A percentile compares a stretch with the other conserved stretches of the same genome.
Evolutionary conservation across 2,329 filamentous ascomycete genomes (phyloP).

Genomic region (Penicillium sp.): DNA sequence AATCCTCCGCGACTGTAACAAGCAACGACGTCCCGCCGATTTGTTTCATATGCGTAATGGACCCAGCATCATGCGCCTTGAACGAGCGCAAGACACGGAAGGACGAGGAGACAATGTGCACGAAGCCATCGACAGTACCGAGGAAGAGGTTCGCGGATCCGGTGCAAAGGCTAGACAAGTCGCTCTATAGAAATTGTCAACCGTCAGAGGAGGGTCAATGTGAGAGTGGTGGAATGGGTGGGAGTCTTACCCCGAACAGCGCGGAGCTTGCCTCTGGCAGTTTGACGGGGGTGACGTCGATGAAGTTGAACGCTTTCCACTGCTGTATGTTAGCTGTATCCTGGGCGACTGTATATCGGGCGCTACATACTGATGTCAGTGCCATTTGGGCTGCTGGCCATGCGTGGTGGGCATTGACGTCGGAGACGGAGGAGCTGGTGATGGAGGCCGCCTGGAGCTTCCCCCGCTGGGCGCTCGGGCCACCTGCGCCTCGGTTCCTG

Average conservation of each 20-base stretch:
- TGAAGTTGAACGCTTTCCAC: constrained; percentile 99
- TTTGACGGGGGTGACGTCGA: constrained; percentile 87
- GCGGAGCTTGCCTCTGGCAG: constrained; percentile 77
- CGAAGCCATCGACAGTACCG: constrained; percentile 80
- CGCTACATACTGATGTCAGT: constrained; percentile 48
- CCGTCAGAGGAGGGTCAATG: constrained; percentile 11
- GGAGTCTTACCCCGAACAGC: constrained; percentile 74
- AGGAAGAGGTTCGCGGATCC: constrained; percentile 90
- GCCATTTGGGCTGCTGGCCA: constrained; percentile 50
- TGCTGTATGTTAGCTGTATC: constrained; percentile 44
- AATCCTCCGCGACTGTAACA: constrained; percentile 81
- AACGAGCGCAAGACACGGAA: constrained; percentile 90
- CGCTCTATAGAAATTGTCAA: constrained; percentile 52
- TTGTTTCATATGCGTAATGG: constrained; percentile 91
- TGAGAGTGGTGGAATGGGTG: constrained; percentile 2
- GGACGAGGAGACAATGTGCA: constrained; percentile 83
- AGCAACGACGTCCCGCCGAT: constrained; percentile 85
- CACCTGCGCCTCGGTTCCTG: constrained; percentile 17
- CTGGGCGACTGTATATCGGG: not conserved
- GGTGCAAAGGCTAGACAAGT: constrained; percentile 81
- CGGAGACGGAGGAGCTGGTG: constrained; percentile 27
- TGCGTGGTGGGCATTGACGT: constrained; percentile 29
- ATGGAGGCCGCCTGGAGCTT: constrained; percentile 16
- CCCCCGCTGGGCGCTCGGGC: constrained; percentile 19
- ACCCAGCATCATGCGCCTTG: constrained; percentile 76